Evolutionary conservation across 257 asterid species (phyloP).

Genomic region (Gynochthodes officinalis): DNA sequence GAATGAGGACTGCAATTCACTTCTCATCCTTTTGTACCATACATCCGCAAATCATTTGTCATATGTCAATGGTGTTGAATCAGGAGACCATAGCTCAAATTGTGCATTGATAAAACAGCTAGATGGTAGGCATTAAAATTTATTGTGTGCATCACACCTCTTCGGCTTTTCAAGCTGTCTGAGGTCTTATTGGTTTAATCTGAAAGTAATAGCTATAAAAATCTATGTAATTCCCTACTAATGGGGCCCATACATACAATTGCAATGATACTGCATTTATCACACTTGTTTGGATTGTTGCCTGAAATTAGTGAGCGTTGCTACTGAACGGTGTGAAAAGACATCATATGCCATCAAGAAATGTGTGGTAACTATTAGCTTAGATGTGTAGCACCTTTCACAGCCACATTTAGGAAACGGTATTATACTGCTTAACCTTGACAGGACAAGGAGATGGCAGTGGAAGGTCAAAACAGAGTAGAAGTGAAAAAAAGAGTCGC

Average conservation of each 20-base stretch:
- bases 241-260: neutral
- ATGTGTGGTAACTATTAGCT: neutral
- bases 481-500: constrained; percentile 68
- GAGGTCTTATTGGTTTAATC: neutral
- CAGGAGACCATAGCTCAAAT: neutral
- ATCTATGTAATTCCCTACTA: neutral
- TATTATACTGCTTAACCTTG: neutral
- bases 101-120: neutral
- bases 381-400: neutral
- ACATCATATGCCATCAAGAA: neutral
- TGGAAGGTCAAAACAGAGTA: constrained; percentile 65
- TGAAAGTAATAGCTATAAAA: neutral
- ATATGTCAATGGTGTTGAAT: neutral
- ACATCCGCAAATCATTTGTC: neutral
- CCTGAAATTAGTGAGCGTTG: neutral
- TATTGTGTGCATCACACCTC: neutral
- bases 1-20: neutral
- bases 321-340: neutral
- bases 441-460: constrained; percentile 52
- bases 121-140: neutral
- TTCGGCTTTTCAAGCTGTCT: neutral
- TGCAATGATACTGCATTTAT: neutral
- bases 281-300: neutral
- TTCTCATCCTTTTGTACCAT: neutral
- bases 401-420: neutral